Percentiles rank a stretch among this genome's conserved stretches.
Conservation (phyloP, 352 stramenopile genomes). For the Pythium coloratum region DNA sequence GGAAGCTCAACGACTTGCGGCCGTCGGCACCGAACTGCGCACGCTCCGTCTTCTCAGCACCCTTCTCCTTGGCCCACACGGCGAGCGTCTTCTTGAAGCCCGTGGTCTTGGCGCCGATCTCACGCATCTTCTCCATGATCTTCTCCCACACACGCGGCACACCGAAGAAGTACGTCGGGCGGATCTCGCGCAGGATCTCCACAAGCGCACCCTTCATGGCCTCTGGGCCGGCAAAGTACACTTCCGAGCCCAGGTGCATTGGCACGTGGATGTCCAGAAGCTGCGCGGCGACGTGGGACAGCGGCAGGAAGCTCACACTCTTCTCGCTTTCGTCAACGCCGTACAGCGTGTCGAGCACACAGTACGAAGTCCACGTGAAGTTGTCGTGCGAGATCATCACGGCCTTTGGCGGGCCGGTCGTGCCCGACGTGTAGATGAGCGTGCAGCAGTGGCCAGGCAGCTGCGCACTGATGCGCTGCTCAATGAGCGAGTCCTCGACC, state of each 20-base stretch:
- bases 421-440: slow-evolving; percentile 92
- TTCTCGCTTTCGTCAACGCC: slow-evolving; percentile 54
- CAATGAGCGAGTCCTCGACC: slow-evolving; percentile 32
- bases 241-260: slow-evolving; percentile 54
- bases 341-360: slow-evolving; percentile 50
- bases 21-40: slow-evolving; percentile 67
- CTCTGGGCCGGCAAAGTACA: slow-evolving; percentile 78
- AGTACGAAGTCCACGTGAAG: slow-evolving; percentile 67
- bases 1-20: slow-evolving; percentile 64
- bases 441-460: slow-evolving; percentile 68
- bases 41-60: slow-evolving; percentile 52
- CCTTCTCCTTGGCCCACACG: slow-evolving; percentile 80
- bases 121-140: slow-evolving; percentile 79
- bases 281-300: slow-evolving; percentile 82
- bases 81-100: slow-evolving; percentile 85
- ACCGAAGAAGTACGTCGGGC: slow-evolving; percentile 78
- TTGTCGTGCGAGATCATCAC: slow-evolving; percentile 83
- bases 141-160: slow-evolving; percentile 89
- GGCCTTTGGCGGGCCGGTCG: slow-evolving; percentile 62
- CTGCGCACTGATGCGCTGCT: slow-evolving; percentile 47
- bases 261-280: slow-evolving; percentile 80
- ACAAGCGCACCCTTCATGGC: slow-evolving; percentile 70
- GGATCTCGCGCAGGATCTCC: slow-evolving; percentile 61
- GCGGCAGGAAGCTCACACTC: slow-evolving; percentile 77
- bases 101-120: slow-evolving; percentile 53